These are phyloP conservation scores for Miscanthus sacchariflorus DNA, from an alignment of 202 grass and related monocot genomes.

Conservation along the genomic window DNA sequence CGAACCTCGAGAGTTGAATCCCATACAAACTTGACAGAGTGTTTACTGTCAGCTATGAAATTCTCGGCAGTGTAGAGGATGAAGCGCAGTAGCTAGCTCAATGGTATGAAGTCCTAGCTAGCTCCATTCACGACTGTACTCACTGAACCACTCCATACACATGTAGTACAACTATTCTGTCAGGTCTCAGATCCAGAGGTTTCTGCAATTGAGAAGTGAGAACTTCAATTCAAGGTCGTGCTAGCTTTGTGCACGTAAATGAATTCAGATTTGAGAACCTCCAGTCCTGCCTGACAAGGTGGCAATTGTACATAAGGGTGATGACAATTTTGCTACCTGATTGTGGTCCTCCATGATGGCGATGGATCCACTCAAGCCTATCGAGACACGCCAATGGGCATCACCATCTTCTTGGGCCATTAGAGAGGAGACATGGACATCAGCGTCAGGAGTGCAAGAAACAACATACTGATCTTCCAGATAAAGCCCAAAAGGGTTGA, in stretches of 20 bases:
- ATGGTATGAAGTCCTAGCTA: not conserved
- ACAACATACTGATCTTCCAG: constrained; percentile 13
- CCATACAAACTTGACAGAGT: not conserved
- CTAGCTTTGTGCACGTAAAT: too few species aligned
- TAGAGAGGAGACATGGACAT: not conserved
- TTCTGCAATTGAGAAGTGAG: not conserved
- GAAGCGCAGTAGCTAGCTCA: too few species aligned
- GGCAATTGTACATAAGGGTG: not conserved
- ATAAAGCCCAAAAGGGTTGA: constrained; percentile 7
- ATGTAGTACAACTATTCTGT: not conserved
- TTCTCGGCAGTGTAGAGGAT: not conserved
- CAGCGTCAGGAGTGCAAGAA: not conserved
- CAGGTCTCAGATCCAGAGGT: not conserved
- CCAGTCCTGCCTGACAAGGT: too few species aligned
- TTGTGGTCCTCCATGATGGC: constrained; percentile 1
- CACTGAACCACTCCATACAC: too few species aligned
- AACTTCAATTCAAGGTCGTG: too few species aligned
- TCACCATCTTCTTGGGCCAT: not conserved
- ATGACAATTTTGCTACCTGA: constrained; percentile 29
- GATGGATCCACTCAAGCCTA: not conserved
- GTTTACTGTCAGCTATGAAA: not conserved
- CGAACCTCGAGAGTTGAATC: not conserved
- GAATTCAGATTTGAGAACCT: too few species aligned
- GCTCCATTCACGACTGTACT: not conserved
- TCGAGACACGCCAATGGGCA: not conserved